A percentile compares a stretch with the other conserved stretches of the same genome.
Conservation (phyloP, 2,329 filamentous ascomycete species). For the Fusarium brevicatenulatum region DNA sequence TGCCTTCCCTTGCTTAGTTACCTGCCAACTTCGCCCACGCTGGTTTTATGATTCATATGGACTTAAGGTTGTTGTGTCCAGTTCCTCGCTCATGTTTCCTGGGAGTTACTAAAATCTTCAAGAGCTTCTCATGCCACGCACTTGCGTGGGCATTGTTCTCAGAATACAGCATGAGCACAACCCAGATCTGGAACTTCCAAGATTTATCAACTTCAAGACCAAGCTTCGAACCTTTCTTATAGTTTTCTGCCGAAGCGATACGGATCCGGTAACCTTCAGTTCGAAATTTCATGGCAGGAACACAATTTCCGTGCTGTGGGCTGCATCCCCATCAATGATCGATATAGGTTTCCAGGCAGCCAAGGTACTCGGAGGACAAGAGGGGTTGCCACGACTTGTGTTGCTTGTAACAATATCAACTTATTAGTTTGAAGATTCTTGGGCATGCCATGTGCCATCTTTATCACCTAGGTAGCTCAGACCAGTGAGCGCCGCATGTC, state of each 20-base stretch:
- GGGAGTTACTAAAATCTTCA: background rate
- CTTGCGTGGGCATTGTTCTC: background rate
- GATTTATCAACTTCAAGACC: background rate
- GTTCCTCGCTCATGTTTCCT: background rate
- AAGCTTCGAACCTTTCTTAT: background rate
- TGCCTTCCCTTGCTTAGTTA: background rate
- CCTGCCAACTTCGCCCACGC: background rate
- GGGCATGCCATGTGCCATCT: background rate
- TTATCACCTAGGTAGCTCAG: background rate
- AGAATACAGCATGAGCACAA: background rate
- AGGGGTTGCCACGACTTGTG: background rate
- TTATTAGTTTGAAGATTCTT: background rate
- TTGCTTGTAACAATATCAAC: background rate
- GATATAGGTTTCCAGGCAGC: background rate
- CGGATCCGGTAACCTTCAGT: no score
- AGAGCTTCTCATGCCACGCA: background rate
- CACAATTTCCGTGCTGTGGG: background rate
- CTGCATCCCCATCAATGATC: background rate
- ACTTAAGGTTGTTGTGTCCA: background rate
- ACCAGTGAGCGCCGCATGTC: background rate
- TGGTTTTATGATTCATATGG: background rate
- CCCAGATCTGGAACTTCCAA: background rate
- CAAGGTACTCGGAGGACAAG: background rate
- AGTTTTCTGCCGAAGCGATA: no score
- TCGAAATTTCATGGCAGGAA: background rate